Evolutionary conservation across 257 asterid species (phyloP).

Genomic region (Petrea volubilis): DNA sequence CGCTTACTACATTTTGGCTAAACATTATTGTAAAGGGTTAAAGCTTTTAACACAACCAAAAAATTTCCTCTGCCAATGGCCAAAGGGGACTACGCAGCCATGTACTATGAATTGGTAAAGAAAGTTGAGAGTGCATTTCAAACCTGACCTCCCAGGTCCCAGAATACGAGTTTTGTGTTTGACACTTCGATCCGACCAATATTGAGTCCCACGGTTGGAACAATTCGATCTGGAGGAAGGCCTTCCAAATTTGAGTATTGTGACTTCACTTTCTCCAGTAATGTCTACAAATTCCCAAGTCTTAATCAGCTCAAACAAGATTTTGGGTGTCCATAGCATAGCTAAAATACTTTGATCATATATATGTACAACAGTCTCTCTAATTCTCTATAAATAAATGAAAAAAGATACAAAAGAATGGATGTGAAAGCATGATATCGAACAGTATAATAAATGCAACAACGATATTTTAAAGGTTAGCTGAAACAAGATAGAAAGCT

Average conservation of each 20-base stretch:
- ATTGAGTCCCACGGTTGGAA: slow-evolving; percentile 94
- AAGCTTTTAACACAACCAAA: not conserved
- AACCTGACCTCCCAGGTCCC: slow-evolving; percentile 99
- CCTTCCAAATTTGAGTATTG: slow-evolving; percentile 84
- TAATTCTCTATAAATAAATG: not conserved
- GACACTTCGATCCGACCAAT: slow-evolving; percentile 84
- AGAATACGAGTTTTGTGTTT: slow-evolving; percentile 79
- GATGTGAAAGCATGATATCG: not conserved
- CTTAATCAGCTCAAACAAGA: slow-evolving; percentile 22
- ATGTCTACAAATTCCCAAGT: slow-evolving; percentile 50
- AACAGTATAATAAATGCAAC: not conserved
- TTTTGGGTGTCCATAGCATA: not conserved
- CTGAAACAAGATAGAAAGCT: slow-evolving; percentile 1
- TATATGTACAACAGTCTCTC: not conserved
- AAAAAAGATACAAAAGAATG: not conserved
- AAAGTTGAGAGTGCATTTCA: slow-evolving; percentile 33
- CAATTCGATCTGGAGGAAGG: slow-evolving; percentile 90
- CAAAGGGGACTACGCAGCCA: not conserved
- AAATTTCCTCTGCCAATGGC: not conserved
- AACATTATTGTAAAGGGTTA: not conserved
- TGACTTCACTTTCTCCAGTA: slow-evolving; percentile 84
- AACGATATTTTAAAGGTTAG: not conserved
- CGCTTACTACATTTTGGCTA: not conserved
- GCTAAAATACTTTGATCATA: not conserved
- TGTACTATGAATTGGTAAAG: slow-evolving; percentile 15